A percentile compares a stretch with the other conserved stretches of the same genome.
phyloP scores from a whole-genome alignment of 495 filamentous ascomycete genomes.

The Neurospora africana region DNA sequence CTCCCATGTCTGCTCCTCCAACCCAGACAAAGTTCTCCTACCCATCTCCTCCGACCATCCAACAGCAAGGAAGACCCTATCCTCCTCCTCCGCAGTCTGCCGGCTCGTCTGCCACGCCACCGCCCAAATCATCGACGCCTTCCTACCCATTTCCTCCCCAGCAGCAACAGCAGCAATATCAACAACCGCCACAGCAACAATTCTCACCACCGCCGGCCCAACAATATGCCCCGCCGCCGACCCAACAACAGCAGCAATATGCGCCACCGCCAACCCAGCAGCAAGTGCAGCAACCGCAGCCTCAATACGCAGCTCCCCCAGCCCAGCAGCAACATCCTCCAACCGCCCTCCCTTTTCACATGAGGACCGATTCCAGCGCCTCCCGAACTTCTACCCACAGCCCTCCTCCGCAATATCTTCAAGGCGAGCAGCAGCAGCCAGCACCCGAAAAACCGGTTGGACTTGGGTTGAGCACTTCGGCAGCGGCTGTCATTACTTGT shows the following conservation, averaged over 20 bases:
- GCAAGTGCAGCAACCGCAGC: conserved; percentile 5
- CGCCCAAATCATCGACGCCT: conserved; percentile 16
- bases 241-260: conserved; percentile 17
- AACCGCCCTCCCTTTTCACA: conserved; percentile 19
- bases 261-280: conserved; percentile 15
- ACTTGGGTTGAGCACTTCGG: conserved; percentile 13
- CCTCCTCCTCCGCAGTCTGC: conserved; percentile 19
- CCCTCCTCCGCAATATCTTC: conserved; percentile 19
- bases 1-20: conserved; percentile 30
- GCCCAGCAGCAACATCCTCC: conserved; percentile 9
- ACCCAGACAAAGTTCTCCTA: conserved; percentile 37
- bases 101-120: conserved; percentile 13
- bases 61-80: conserved; percentile 20
- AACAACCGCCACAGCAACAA: conserved; percentile 21
- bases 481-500: conserved; percentile 20
- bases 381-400: conserved; percentile 19
- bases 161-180: conserved; percentile 20
- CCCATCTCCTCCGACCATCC: conserved; percentile 26
- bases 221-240: conserved; percentile 27
- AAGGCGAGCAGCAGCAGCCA: conserved; percentile 26
- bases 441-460: conserved; percentile 9
- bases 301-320: conserved; percentile 10
- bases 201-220: conserved; percentile 1
- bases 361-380: conserved; percentile 12
- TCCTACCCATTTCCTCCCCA: conserved; percentile 26